phyloP scores from a whole-genome alignment of 1,284 basidiomycete genomes.

The Earliella scabrosa region DNA sequence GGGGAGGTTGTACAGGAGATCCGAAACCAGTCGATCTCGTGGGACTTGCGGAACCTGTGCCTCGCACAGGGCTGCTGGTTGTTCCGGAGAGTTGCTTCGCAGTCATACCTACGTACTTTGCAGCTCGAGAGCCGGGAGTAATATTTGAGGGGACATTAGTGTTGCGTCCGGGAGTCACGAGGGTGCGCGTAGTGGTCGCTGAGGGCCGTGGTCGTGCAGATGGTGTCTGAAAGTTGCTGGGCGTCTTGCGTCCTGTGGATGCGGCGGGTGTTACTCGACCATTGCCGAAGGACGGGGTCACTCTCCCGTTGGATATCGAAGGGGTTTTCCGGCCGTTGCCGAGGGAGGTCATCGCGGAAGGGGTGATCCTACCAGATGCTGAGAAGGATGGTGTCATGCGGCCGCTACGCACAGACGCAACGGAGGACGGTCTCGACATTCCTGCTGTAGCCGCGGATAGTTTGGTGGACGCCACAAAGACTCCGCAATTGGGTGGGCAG shows the following conservation, averaged over 20 bases:
- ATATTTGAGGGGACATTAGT: slow-evolving; percentile 44
- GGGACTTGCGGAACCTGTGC: slow-evolving; percentile 39
- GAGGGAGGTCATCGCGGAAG: slow-evolving; percentile 27
- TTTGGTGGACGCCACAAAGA: slow-evolving; percentile 87
- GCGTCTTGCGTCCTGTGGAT: slow-evolving; percentile 32
- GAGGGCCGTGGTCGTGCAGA: slow-evolving; percentile 27
- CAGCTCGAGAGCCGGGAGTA: slow-evolving; percentile 82
- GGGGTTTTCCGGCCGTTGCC: slow-evolving; percentile 34
- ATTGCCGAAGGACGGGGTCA: slow-evolving; percentile 48
- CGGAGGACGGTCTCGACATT: slow-evolving; percentile 74
- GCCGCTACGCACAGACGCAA: slow-evolving; percentile 73
- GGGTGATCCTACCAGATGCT: slow-evolving; percentile 34
- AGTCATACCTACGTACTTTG: slow-evolving; percentile 82
- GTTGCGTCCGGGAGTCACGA: slow-evolving; percentile 26
- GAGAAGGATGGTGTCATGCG: slow-evolving; percentile 53
- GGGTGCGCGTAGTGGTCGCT: slow-evolving; percentile 12
- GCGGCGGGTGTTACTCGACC: slow-evolving; percentile 46
- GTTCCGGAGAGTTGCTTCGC: slow-evolving; percentile 68
- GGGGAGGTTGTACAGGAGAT: slow-evolving; percentile 31
- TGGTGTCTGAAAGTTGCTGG: slow-evolving; percentile 30
- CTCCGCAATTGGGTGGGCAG: slow-evolving; percentile 86
- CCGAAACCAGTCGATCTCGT: slow-evolving; percentile 38
- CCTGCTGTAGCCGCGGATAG: slow-evolving; percentile 79
- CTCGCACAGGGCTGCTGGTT: slow-evolving; percentile 35
- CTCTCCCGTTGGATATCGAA: slow-evolving; percentile 34